Base-by-base conservation (phyloP, 2,329 filamentous ascomycete genomes). In the Xylariaceae sp. region DNA sequence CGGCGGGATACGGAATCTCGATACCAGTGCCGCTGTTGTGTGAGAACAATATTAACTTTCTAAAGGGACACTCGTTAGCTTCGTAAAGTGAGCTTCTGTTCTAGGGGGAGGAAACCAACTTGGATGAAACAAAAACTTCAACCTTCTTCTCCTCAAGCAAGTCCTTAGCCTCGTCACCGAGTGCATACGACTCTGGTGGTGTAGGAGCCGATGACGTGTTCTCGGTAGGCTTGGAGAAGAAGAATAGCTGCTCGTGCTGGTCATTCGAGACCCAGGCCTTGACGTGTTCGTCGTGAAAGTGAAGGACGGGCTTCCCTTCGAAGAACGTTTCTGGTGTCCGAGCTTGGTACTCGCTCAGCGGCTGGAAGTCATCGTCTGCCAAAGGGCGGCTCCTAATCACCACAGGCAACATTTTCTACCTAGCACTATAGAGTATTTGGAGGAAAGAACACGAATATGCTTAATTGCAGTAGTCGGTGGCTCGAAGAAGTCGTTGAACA, bases 271-370 rank as follows among this genome's bases (percentile, higher is more conserved):
- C 65, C 53, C 75, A 73, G 3, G 81, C 74, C 27, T 74, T 78
- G 39, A 78, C 70, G 41, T 68, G 66, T 9, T 67, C 51, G 27
- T 73, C 69, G 53, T 81, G 76, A 50, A 74, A 76, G 62, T 89
- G 77, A 3, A 89, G 72, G 30, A 89, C 73, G 1, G 85, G 78
- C 55, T 83, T 85, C 18, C 76, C 77, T 51, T 73, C 76, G 52
- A 81, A 82, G 64, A 89, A 90, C 29, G 76, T 82, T 41, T 71
- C 69, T 1, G 85, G 85, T 1, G 85, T 90, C 54, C 81, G 78
- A 36, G 78, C 69, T 59, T 87, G 76, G 57, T 88, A 84, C 44
- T 86, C 79, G 41, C 71, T 67, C 31, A 89, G 71, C 4, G 75
- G 67, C 23, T 73, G 78, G 62, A 79, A 89, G 56, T 80, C 74